These are phyloP conservation scores for Agrocybe chaxingu DNA, from an alignment of 768 basidiomycete species.

Conservation along the genomic window DNA sequence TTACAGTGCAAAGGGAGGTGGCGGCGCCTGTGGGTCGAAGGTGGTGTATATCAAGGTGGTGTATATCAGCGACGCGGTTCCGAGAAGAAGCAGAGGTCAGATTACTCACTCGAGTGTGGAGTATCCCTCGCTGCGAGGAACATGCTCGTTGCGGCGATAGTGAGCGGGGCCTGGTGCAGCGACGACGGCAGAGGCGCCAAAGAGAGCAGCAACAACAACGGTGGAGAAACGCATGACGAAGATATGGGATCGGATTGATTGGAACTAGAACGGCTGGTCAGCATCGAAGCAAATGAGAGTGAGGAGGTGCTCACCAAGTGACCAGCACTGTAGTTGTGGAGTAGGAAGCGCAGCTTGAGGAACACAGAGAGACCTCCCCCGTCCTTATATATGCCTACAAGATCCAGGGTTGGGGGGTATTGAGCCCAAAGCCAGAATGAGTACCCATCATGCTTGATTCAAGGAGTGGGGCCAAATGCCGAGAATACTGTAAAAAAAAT, in stretches of 20 bases:
- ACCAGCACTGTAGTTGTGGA: not conserved
- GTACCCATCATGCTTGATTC: too few relatives aligned
- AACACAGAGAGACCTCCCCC: not conserved
- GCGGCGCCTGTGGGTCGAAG: not conserved
- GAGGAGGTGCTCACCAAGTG: not conserved
- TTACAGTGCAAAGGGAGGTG: not conserved
- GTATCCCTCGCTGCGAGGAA: not conserved
- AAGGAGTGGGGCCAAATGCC: too few relatives aligned
- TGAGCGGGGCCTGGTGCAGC: not conserved
- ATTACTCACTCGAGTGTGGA: not conserved
- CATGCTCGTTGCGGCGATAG: not conserved
- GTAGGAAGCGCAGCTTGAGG: constrained; percentile 2
- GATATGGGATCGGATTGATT: not conserved
- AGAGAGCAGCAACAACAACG: not conserved
- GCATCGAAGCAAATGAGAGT: too few relatives aligned
- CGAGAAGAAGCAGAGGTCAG: too few relatives aligned
- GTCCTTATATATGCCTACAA: too few relatives aligned
- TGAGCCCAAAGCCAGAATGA: too few relatives aligned
- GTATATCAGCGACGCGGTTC: too few relatives aligned
- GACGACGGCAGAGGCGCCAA: not conserved
- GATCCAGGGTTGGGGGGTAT: too few relatives aligned
- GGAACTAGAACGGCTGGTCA: not conserved
- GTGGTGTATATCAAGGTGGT: too few relatives aligned
- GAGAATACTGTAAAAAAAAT: too few relatives aligned
- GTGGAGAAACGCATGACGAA: constrained; percentile 1